Percentiles rank a stretch among this genome's conserved stretches.
Conservation (phyloP, 139 green algal genomes). For the Chlamydomonas urium region DNA sequence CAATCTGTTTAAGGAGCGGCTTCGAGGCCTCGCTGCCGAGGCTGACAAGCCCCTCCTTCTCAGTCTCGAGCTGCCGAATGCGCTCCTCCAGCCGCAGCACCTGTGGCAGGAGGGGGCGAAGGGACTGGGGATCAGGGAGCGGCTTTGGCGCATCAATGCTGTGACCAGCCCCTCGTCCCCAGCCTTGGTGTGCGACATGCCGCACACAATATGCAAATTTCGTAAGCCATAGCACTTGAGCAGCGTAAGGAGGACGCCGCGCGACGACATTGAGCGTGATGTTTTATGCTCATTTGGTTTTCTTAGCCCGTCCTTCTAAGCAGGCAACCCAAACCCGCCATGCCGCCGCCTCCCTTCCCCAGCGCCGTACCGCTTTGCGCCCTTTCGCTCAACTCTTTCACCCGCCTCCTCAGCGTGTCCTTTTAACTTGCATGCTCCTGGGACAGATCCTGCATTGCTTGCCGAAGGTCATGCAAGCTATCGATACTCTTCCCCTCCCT, state of each 20-base stretch:
- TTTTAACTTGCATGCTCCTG: background rate
- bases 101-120: background rate
- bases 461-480: too few relatives aligned
- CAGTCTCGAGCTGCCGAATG: constrained; percentile 28
- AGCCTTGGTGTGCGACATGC: background rate
- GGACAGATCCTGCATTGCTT: too few relatives aligned
- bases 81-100: constrained; percentile 19
- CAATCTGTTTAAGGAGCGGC: constrained; percentile 41
- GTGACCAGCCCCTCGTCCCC: background rate
- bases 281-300: too few relatives aligned
- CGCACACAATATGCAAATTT: too few relatives aligned
- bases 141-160: background rate
- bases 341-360: background rate
- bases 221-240: too few relatives aligned
- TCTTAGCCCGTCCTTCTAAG: too few relatives aligned
- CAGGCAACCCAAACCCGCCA: background rate
- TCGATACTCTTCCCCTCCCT: too few relatives aligned
- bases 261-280: too few relatives aligned
- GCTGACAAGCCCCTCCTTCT: constrained; percentile 26
- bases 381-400: background rate
- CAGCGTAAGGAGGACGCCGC: too few relatives aligned
- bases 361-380: background rate
- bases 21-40: constrained; percentile 15
- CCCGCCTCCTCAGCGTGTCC: background rate
- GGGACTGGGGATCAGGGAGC: background rate